These are phyloP conservation scores for Monosporascus sp. DNA, from an alignment of 2,329 filamentous ascomycete species.

Conservation along the genomic window DNA sequence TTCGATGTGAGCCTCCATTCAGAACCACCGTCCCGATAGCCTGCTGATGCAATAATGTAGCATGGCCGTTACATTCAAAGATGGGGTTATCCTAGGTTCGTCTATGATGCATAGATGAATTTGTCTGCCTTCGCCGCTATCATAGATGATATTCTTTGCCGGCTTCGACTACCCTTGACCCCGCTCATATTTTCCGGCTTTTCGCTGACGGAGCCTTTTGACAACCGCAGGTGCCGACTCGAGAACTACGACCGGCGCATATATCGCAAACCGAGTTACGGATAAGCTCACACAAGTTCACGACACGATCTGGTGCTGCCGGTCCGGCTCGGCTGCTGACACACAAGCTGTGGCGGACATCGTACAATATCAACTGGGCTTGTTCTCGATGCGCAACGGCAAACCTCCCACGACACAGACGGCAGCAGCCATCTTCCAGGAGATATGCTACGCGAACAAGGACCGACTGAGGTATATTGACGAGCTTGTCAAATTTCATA, in stretches of 20 bases:
- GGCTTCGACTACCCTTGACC: neutral
- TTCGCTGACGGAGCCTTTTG: too few relatives aligned
- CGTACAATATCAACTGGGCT: constrained; percentile 89
- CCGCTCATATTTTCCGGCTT: too few relatives aligned
- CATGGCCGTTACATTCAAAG: constrained; percentile 99
- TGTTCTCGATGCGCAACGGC: constrained; percentile 87
- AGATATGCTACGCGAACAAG: constrained; percentile 98
- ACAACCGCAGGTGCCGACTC: constrained; percentile 71
- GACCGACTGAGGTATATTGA: constrained; percentile 70
- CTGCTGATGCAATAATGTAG: constrained; percentile 37
- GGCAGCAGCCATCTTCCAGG: constrained; percentile 92
- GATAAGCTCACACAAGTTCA: constrained; percentile 98
- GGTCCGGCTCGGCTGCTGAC: constrained; percentile 93
- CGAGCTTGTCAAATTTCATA: neutral
- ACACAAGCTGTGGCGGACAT: constrained; percentile 98
- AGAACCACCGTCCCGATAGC: neutral
- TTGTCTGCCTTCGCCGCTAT: too few relatives aligned
- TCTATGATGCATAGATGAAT: neutral
- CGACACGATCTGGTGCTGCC: constrained; percentile 99
- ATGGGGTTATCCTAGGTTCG: constrained; percentile 86
- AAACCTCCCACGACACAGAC: constrained; percentile 91
- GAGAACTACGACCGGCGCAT: constrained; percentile 92
- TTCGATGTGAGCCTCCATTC: constrained; percentile 67
- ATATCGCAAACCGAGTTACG: constrained; percentile 98
- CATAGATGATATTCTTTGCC: neutral